A percentile compares a stretch with the other conserved stretches of the same genome.
Conservation (phyloP, 805 yeast genomes). For the Yarrowia bubula region DNA sequence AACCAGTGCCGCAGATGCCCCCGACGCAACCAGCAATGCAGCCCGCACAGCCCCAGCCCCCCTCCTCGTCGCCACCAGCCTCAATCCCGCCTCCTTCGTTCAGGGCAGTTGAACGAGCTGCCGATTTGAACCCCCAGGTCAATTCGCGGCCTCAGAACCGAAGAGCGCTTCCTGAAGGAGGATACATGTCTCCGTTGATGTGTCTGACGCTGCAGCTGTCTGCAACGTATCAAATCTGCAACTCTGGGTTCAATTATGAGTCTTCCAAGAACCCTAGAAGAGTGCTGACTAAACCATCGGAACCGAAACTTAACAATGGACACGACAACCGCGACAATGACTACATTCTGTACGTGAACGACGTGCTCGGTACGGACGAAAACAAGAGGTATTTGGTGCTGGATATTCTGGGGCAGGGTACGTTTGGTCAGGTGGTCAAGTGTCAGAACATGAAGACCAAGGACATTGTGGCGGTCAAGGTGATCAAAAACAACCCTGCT, state of each 20-base stretch:
- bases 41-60: background rate
- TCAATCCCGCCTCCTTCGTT: constrained; percentile 37
- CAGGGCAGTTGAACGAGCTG: constrained; percentile 38
- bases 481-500: constrained; percentile 87
- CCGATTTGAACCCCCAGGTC: constrained; percentile 39
- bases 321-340: constrained; percentile 85
- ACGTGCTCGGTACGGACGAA: constrained; percentile 81
- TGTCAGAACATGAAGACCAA: constrained; percentile 79
- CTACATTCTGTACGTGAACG: constrained; percentile 91
- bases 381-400: constrained; percentile 83
- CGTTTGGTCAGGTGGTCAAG: constrained; percentile 97
- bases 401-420: constrained; percentile 92
- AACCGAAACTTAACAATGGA: constrained; percentile 77
- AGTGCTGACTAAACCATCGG: constrained; percentile 88
- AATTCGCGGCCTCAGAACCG: constrained; percentile 38
- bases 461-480: constrained; percentile 90
- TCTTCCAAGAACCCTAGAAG: constrained; percentile 85
- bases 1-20: background rate
- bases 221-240: constrained; percentile 79
- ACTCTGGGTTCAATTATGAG: constrained; percentile 78
- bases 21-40: background rate
- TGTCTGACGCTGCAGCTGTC: constrained; percentile 77
- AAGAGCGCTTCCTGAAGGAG: constrained; percentile 42
- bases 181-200: constrained; percentile 56
- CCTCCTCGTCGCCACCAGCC: background rate